Evolutionary conservation across 2,329 filamentous ascomycete genomes (phyloP).

Genomic region (Ophiostoma australiae): DNA sequence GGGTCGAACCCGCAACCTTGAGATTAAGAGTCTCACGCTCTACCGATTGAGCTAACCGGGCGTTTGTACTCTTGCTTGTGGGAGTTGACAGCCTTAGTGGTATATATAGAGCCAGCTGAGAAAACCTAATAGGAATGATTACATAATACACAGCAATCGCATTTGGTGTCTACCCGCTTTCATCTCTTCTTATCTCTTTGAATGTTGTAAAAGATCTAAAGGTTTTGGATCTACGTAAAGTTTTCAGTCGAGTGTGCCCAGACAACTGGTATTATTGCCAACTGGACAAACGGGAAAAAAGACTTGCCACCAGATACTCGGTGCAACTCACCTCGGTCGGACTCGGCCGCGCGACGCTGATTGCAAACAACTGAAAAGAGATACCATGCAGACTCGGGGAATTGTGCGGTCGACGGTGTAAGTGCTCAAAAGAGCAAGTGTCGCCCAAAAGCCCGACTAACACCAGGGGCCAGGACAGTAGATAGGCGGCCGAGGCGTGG

Average conservation of each 20-base stretch:
- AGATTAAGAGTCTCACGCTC: constrained; percentile 66
- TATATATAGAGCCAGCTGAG: not conserved
- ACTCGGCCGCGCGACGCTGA: not conserved
- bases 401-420: constrained; percentile 8
- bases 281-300: too few relatives aligned
- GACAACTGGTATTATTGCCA: too few relatives aligned
- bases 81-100: not conserved
- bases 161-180: not conserved
- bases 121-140: not conserved
- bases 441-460: not conserved
- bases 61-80: constrained; percentile 28
- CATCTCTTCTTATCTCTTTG: not conserved
- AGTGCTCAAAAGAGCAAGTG: constrained; percentile 6
- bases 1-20: constrained; percentile 40
- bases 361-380: not conserved
- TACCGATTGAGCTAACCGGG: constrained; percentile 65
- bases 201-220: too few relatives aligned
- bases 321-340: not conserved
- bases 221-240: too few relatives aligned
- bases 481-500: not conserved
- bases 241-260: too few relatives aligned
- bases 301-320: not conserved
- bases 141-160: not conserved
- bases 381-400: not conserved
- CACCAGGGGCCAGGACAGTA: not conserved